phyloP scores from a whole-genome alignment of 441 rosid genomes.

The Syzygium malaccense region DNA sequence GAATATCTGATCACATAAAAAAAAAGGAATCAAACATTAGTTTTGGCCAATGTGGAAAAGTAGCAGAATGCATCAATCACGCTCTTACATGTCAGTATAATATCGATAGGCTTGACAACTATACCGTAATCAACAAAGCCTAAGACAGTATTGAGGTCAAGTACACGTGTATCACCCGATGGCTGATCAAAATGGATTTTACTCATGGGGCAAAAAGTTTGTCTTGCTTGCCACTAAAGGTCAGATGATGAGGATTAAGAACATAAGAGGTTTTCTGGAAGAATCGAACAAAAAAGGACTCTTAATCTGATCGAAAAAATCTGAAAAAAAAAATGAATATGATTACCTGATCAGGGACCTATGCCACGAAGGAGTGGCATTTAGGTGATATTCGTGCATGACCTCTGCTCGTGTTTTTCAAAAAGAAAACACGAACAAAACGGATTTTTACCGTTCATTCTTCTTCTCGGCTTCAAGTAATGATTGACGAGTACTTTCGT shows the following conservation, averaged over 20 bases:
- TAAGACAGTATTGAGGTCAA: neutral
- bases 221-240: neutral
- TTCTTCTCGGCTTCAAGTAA: neutral
- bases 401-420: fast-evolving
- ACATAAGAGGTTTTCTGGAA: neutral
- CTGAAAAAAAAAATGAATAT: neutral
- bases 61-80: neutral
- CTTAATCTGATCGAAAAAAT: neutral
- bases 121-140: neutral
- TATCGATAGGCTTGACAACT: neutral
- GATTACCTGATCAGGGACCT: neutral
- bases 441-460: fast-evolving
- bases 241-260: neutral
- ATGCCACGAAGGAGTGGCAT: fast-evolving
- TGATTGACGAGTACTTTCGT: neutral
- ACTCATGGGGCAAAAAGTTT: neutral
- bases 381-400: neutral
- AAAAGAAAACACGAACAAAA: fast-evolving
- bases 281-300: neutral
- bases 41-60: neutral
- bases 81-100: neutral
- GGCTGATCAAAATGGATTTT: neutral
- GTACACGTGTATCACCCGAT: neutral
- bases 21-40: neutral
- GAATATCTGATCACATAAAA: neutral